phyloP scores from a whole-genome alignment of 305 asterid genomes.

The Salvia sclarea region DNA sequence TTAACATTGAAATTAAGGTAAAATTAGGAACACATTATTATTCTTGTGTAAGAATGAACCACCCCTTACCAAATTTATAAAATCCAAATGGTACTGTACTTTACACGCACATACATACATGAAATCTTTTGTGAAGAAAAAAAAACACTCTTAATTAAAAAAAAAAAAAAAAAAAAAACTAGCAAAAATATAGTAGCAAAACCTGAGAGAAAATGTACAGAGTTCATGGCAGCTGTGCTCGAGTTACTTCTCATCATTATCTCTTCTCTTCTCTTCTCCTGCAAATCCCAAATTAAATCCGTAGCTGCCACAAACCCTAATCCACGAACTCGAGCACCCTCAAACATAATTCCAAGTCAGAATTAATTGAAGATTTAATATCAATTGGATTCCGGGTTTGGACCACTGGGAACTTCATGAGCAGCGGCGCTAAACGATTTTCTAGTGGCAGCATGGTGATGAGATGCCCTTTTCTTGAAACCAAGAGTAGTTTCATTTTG shows the following conservation, averaged over 20 bases:
- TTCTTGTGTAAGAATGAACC: conserved; percentile 16
- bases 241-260: not conserved
- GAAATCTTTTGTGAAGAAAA: not conserved
- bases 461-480: conserved; percentile 11
- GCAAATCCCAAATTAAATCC: not conserved
- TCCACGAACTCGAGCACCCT: not conserved
- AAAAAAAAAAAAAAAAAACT: too few relatives aligned
- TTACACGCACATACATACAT: conserved; percentile 29
- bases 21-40: not conserved
- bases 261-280: too few relatives aligned
- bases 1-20: not conserved
- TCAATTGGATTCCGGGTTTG: conserved; percentile 82
- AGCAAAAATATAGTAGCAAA: conserved; percentile 15
- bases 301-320: not conserved
- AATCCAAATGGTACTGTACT: conserved; percentile 17
- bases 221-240: conserved; percentile 10
- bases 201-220: conserved; percentile 26
- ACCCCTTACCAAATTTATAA: conserved; percentile 18
- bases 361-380: too few relatives aligned
- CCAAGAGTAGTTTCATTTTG: not conserved
- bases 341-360: not conserved
- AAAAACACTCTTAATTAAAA: conserved; percentile 18
- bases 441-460: not conserved
- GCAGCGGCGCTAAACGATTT: conserved; percentile 47
- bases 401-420: conserved; percentile 92